Percentiles rank a stretch among this genome's conserved stretches.
Conservation (phyloP, 371 early-diverging fungal genomes). For the Apophysomyces elegans region DNA sequence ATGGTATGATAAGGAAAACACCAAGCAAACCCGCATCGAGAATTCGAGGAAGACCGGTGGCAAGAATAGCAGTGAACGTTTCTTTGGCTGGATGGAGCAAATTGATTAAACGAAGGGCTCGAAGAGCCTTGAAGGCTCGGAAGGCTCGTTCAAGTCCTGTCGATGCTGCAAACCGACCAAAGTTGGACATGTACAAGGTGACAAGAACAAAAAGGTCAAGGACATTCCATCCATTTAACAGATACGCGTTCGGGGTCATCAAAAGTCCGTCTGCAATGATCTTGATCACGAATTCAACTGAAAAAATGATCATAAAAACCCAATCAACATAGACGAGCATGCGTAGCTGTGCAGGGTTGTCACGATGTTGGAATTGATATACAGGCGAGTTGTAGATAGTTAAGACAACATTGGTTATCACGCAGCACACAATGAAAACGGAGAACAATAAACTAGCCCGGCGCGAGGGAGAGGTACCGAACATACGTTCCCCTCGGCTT, state of each 20-base stretch:
- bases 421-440: constrained; percentile 48
- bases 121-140: constrained; percentile 66
- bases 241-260: constrained; percentile 69
- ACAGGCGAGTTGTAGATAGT: constrained; percentile 64
- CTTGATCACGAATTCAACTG: constrained; percentile 64
- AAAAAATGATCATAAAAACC: constrained; percentile 61
- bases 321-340: constrained; percentile 44
- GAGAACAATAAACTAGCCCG: constrained; percentile 51
- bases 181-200: constrained; percentile 59
- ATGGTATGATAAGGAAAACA: constrained; percentile 65
- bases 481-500: constrained; percentile 55
- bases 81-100: constrained; percentile 58
- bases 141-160: constrained; percentile 61
- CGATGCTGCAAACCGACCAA: constrained; percentile 48
- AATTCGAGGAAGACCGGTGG: constrained; percentile 62
- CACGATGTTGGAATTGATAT: constrained; percentile 51
- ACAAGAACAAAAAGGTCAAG: constrained; percentile 71
- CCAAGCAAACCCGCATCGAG: constrained; percentile 63
- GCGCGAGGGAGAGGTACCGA: constrained; percentile 51
- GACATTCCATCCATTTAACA: constrained; percentile 66
- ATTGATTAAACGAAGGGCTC: constrained; percentile 69
- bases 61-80: constrained; percentile 64
- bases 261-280: constrained; percentile 71
- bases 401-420: constrained; percentile 54
- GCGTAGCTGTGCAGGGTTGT: constrained; percentile 22